Evolutionary conservation across 331 rosid species (phyloP).

Genomic region (Pyracantha coccinea): DNA sequence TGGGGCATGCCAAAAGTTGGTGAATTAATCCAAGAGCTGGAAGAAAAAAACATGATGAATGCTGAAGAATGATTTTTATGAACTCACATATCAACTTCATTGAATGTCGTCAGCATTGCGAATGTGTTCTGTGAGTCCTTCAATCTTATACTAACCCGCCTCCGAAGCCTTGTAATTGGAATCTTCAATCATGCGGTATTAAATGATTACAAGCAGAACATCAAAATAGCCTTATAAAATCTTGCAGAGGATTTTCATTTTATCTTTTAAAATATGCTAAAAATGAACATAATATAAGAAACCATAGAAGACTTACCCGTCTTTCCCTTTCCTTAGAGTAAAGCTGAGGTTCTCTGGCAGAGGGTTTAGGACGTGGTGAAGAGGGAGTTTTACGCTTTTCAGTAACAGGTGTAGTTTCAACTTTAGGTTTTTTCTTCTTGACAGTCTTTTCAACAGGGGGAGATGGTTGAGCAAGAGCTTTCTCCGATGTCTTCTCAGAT

Average conservation of each 20-base stretch:
- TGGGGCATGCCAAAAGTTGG: neutral
- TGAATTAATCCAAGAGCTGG: neutral
- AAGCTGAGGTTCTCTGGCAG: slow-evolving; percentile 80
- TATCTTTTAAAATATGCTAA: neutral
- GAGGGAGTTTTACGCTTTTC: slow-evolving; percentile 44
- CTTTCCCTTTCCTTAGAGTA: slow-evolving; percentile 83
- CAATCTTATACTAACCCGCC: slow-evolving; percentile 70
- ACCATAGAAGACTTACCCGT: slow-evolving; percentile 41
- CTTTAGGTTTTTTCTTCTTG: slow-evolving; percentile 42
- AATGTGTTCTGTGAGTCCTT: slow-evolving; percentile 86
- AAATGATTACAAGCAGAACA: neutral
- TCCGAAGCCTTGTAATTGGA: slow-evolving; percentile 83
- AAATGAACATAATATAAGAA: neutral
- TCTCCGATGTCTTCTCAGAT: slow-evolving; percentile 47
- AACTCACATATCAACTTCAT: slow-evolving; percentile 88
- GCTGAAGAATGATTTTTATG: neutral
- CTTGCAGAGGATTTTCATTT: too few relatives aligned
- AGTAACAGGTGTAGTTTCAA: slow-evolving; percentile 31
- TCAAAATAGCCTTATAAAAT: neutral
- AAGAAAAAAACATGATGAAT: slow-evolving; percentile 1
- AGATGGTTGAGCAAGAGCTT: slow-evolving; percentile 42
- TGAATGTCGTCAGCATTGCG: slow-evolving; percentile 87
- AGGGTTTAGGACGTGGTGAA: slow-evolving; percentile 32
- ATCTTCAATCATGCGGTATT: slow-evolving; percentile 38
- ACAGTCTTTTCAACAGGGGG: slow-evolving; percentile 26